Evolutionary conservation across 2,329 filamentous ascomycete genomes (phyloP).

Genomic region (Xenoacremonium recifei): DNA sequence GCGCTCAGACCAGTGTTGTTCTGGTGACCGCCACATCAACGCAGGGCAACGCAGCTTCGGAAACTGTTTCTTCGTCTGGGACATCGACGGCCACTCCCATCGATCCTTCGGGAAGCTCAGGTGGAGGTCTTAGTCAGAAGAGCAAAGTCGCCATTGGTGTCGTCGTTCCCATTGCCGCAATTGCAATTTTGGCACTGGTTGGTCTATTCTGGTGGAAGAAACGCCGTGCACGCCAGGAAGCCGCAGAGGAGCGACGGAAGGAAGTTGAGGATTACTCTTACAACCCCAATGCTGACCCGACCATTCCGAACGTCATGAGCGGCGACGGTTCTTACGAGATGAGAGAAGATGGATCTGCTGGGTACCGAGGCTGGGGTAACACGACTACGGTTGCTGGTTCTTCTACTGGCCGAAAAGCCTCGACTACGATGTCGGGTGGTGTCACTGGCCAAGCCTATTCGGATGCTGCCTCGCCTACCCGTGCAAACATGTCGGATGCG

Average conservation of each 20-base stretch:
- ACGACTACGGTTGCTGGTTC: constrained; percentile 66
- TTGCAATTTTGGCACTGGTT: constrained; percentile 74
- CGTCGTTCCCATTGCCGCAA: constrained; percentile 86
- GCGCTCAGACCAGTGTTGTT: constrained; percentile 21
- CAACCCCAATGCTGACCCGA: constrained; percentile 95
- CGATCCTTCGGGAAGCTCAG: constrained; percentile 23
- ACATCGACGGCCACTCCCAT: constrained; percentile 29
- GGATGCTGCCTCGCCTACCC: constrained; percentile 68
- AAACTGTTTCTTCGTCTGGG: constrained; percentile 20
- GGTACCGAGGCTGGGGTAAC: constrained; percentile 94
- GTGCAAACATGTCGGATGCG: constrained; percentile 64
- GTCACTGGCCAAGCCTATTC: constrained; percentile 64
- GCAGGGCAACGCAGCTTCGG: constrained; percentile 8
- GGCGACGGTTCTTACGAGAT: constrained; percentile 66
- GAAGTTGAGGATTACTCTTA: constrained; percentile 97
- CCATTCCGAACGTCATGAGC: constrained; percentile 53
- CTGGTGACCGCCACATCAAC: constrained; percentile 27
- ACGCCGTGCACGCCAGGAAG: constrained; percentile 79
- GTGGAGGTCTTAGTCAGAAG: constrained; percentile 53
- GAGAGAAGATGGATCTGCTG: constrained; percentile 71
- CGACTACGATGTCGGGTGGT: constrained; percentile 84
- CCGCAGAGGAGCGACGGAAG: constrained; percentile 85
- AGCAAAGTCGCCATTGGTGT: constrained; percentile 89
- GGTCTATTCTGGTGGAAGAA: constrained; percentile 85
- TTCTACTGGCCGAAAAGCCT: constrained; percentile 78